Percentiles rank a stretch among this genome's conserved stretches.
Conservation (phyloP, 192 early-diverging fungal species). For the Backusella tarrabulga region DNA sequence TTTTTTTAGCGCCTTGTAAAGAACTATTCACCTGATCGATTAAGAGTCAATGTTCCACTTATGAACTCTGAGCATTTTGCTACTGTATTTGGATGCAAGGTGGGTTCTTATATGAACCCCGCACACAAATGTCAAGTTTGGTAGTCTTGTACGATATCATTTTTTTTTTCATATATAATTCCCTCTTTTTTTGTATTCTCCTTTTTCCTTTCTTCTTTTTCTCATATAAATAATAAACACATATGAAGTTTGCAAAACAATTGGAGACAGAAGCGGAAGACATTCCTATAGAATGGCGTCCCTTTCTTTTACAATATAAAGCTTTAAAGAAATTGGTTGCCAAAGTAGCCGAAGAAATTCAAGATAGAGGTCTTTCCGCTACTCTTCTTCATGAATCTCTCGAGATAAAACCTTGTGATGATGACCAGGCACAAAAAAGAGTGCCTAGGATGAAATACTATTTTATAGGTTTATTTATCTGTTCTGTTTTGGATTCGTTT, state of each 20-base stretch:
- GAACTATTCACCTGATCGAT: conserved; percentile 57
- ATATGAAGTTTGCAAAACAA: conserved; percentile 77
- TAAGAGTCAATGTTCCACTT: conserved; percentile 66
- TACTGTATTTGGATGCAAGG: conserved; percentile 59
- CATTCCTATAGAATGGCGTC: conserved; percentile 71
- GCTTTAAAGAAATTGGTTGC: conserved; percentile 70
- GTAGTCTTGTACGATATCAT: conserved; percentile 8
- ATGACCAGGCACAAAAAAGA: background rate
- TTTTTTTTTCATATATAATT: background rate
- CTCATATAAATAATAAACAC: background rate
- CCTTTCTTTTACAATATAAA: conserved; percentile 77
- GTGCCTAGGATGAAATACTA: conserved; percentile 27
- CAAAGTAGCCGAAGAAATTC: conserved; percentile 68
- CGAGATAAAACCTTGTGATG: background rate
- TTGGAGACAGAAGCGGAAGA: conserved; percentile 64
- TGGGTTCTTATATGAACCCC: conserved; percentile 65
- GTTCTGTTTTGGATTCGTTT: background rate
- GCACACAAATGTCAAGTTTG: conserved; percentile 46
- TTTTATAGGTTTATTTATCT: conserved; percentile 20
- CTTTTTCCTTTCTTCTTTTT: background rate
- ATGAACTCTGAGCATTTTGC: conserved; percentile 64
- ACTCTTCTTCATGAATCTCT: conserved; percentile 27
- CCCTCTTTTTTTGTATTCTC: background rate
- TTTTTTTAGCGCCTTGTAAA: conserved; percentile 21
- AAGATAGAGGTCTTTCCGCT: conserved; percentile 43